phyloP scores from a whole-genome alignment of 805 yeast species.

The Hanseniaspora thailandica region DNA sequence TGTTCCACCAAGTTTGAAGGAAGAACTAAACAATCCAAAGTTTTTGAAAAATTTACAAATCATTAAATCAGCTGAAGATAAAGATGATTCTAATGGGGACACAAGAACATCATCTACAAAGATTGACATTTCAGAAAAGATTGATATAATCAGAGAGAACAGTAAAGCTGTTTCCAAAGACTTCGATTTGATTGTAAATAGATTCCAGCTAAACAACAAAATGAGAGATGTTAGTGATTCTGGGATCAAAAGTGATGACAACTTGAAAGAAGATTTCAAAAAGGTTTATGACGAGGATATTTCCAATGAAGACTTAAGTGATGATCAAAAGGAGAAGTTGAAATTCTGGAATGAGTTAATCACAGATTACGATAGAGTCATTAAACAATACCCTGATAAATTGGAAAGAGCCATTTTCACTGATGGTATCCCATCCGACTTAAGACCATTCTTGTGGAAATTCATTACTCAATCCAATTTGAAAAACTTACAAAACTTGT shows the following conservation, averaged over 20 bases:
- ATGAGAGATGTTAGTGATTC: conserved; percentile 7
- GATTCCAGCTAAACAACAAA: conserved; percentile 9
- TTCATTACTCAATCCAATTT: conserved; percentile 70
- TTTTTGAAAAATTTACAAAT: conserved; percentile 9
- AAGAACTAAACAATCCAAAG: conserved; percentile 9
- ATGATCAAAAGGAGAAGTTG: conserved; percentile 32
- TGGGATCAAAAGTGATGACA: conserved; percentile 3
- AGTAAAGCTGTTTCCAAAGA: conserved; percentile 10
- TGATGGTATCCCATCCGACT: conserved; percentile 70
- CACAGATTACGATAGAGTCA: conserved; percentile 59
- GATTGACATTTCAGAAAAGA: neutral
- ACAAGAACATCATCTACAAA: neutral
- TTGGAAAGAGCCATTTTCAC: conserved; percentile 48
- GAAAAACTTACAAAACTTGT: conserved; percentile 31
- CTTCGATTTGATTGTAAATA: conserved; percentile 13
- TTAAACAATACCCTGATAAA: conserved; percentile 46
- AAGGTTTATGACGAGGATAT: neutral
- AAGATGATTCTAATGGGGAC: neutral
- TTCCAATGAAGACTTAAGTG: conserved; percentile 23
- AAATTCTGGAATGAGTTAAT: conserved; percentile 80
- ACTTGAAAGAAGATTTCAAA: conserved; percentile 5
- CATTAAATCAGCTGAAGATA: neutral
- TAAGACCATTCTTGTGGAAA: conserved; percentile 90
- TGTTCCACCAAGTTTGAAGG: conserved; percentile 12
- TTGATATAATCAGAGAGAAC: conserved; percentile 12